A percentile compares a stretch with the other conserved stretches of the same genome.
These are phyloP conservation scores for Schizochytrium sp. DNA, from an alignment of 108 stramenopile species.

Conservation along the genomic window DNA sequence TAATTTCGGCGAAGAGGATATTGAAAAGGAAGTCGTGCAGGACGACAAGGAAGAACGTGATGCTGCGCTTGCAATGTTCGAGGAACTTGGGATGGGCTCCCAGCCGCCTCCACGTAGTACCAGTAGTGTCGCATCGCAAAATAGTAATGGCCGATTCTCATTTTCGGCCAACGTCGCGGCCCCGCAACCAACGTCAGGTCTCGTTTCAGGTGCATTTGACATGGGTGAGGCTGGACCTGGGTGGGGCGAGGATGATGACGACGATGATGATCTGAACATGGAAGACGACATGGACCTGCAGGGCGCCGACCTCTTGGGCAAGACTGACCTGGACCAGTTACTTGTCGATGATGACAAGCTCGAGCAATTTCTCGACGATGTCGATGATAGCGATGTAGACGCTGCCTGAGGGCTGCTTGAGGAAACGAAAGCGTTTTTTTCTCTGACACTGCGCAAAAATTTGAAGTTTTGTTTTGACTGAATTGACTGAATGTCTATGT, in stretches of 20 bases:
- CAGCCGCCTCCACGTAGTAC: no score
- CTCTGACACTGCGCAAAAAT: no score
- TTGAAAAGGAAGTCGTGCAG: not conserved
- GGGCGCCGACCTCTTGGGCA: no score
- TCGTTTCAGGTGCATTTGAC: not conserved
- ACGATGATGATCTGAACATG: not conserved
- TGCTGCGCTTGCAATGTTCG: not conserved
- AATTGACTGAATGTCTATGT: no score
- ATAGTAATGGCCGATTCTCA: no score
- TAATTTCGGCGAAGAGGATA: not conserved
- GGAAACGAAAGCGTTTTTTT: no score
- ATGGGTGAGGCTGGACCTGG: not conserved
- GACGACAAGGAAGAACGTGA: not conserved
- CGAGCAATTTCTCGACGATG: not conserved
- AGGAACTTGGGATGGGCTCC: not conserved
- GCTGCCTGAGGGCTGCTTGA: no score
- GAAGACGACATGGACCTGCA: not conserved
- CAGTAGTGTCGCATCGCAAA: no score
- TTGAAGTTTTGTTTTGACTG: no score
- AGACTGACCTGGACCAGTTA: no score
- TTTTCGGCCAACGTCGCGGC: not conserved
- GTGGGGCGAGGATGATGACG: not conserved
- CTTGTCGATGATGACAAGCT: not conserved
- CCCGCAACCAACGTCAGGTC: not conserved
- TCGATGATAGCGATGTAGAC: no score